Base-by-base conservation (phyloP, 2,329 filamentous ascomycete genomes). In the Pestalotiopsis sp. region DNA sequence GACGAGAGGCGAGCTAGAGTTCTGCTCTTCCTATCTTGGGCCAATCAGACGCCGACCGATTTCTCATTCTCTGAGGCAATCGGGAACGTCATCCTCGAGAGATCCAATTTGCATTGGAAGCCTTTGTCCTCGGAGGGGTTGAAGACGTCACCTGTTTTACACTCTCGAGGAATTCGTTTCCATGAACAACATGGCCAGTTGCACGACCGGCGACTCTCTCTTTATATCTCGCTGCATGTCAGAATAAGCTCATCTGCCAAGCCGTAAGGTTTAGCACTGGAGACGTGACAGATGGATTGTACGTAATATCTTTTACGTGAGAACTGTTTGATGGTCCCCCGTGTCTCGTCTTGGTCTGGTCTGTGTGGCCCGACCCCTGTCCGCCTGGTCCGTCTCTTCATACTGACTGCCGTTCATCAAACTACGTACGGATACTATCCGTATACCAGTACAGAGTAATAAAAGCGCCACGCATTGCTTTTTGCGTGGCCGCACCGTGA, bases 11-110 rank as follows among this genome's bases (percentile, higher is more conserved):
- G 22, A 58, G 20, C 14, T n/a, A 63, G 58, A 39, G 26, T 38
- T 20, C 38, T 26, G 26, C 22, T 63, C 38, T 57, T 30, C 20
- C 52, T 66, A 66, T 66, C 64, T 66, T 52, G 35, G 20, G 38
- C 72, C 72, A 73, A 73, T 73, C 52, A 72, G 68, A 40, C 40
- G 14, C 10, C 57, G 14, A 65, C 63, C 60, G 68, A 73, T 73
- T 73, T 73, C 70, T 73, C 72, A 73, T 73, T 70, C 67, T 64
- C 68, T 69, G 59, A 71, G 67, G 67, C 71, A 72, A 73, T 73
- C 67, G n/a, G 44, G 20, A 17, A 71, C 61, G 68, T 60, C 72
- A 72, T 73, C 7, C 30, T 35, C 30, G 30, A 35, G 69, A 69
- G 69, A 14, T 30, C 35, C 56, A 57, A 22, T 61, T 39, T 58